Evolutionary conservation across 495 filamentous ascomycete genomes (phyloP), one percentile per base, ranked within the genome.

Genomic region (Usnea hakonensis): DNA sequence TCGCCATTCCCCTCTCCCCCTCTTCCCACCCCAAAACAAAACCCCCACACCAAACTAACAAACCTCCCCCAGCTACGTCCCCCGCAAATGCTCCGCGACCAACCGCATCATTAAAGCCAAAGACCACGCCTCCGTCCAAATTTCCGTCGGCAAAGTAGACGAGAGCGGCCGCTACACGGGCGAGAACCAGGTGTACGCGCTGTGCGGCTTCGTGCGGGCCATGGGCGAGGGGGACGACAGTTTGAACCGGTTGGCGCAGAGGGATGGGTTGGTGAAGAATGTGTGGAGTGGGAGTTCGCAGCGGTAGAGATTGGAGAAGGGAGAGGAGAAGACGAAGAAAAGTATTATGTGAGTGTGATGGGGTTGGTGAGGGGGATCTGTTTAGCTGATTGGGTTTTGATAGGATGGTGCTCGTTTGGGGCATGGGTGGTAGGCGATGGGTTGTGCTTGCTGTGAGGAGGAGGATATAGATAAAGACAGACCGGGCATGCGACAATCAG

Each of bases 61-160:
- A 35, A 13, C 54, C 38, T 54, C 57, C 58, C 63, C 33, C 75
- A 96, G 91, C 77, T 97, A 97, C 85, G 91, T 97, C 83, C 93
- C 95, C 77, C 91, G 94, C 84, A 99, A 93, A 85, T 93, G 90
- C 88, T 88, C 84, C 77, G 90, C 90, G 72, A 93, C 90, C 77
- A 89, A 89, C 87, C 86, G 90, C 79, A 96, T 97, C 85, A 96
- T 97, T 86, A 96, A 96, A 83, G 90, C 94, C 81, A 96, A 97
- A 81, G 94, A 95, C 80, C 90, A 95, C 83, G 90, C 89, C 70
- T 91, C 88, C 60, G 92, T 91, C 69, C 89, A 96, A 82, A 88
- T 95, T 54, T 79, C 86, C 69, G 82, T 96, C 75, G 91, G 89
- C 76, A 93, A 95, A 78, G 88, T 96, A 71, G 91, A 96, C 79